A percentile compares a stretch with the other conserved stretches of the same genome.
phyloP scores from a whole-genome alignment of 2,329 filamentous ascomycete genomes.

The Penicillium sclerotiorum region DNA sequence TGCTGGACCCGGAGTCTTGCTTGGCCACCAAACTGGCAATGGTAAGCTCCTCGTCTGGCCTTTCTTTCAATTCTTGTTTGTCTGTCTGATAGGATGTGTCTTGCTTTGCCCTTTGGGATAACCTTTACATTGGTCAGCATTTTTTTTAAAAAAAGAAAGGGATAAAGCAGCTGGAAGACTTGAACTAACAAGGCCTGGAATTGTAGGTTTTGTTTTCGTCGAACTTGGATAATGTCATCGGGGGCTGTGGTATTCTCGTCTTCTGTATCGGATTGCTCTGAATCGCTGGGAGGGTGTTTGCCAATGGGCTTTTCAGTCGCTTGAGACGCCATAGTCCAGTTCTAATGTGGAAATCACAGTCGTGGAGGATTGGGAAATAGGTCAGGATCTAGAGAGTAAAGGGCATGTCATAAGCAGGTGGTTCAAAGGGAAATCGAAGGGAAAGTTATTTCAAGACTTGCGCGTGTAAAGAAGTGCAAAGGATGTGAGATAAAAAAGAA shows the following conservation, averaged over 20 bases:
- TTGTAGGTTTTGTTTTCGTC: slow-evolving; percentile 53
- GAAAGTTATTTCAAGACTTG: no score
- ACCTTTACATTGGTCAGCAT: slow-evolving; percentile 24
- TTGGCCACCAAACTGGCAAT: slow-evolving; percentile 57
- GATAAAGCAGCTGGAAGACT: background rate
- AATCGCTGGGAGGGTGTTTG: no score
- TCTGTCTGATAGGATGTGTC: slow-evolving; percentile 45
- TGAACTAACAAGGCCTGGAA: slow-evolving; percentile 52
- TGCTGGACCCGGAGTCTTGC: slow-evolving; percentile 60
- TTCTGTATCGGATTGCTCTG: slow-evolving; percentile 35
- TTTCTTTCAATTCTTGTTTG: slow-evolving; percentile 33
- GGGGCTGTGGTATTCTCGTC: slow-evolving; percentile 22
- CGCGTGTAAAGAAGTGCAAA: no score
- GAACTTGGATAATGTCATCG: slow-evolving; percentile 46
- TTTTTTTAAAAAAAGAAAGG: background rate
- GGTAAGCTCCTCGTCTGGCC: slow-evolving; percentile 53
- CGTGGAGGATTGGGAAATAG: no score
- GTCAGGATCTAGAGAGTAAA: no score
- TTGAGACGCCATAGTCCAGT: slow-evolving; percentile 4
- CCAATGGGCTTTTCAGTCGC: background rate
- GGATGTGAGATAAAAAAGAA: no score
- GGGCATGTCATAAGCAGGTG: no score
- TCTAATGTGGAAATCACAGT: background rate
- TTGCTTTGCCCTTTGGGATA: slow-evolving; percentile 46
- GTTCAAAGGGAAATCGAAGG: no score